These are phyloP conservation scores for Cryphonectria nitschkei DNA, from an alignment of 2,329 filamentous ascomycete genomes.

Conservation along the genomic window DNA sequence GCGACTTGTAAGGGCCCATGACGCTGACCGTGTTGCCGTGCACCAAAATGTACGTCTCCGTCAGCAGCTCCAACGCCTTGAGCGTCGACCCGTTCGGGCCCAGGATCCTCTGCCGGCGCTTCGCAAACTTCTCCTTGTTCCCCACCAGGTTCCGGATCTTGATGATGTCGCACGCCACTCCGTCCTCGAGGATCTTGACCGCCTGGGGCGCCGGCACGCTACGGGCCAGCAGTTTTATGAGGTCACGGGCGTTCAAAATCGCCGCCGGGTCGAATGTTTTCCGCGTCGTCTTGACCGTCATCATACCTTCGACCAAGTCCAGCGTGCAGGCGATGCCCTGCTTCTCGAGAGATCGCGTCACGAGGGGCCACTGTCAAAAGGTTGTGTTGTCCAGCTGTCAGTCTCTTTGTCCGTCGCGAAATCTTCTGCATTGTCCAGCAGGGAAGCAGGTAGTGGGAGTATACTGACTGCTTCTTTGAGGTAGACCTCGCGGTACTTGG, in stretches of 20 bases:
- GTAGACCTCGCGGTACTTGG: slow-evolving; percentile 95
- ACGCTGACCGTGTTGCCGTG: slow-evolving; percentile 93
- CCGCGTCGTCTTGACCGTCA: slow-evolving; percentile 94
- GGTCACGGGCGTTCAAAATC: slow-evolving; percentile 89
- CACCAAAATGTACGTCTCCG: slow-evolving; percentile 88
- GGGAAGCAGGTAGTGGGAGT: neutral
- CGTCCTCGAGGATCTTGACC: slow-evolving; percentile 91
- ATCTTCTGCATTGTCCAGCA: neutral
- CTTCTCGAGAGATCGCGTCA: slow-evolving; percentile 87
- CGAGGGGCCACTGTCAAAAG: slow-evolving; percentile 71
- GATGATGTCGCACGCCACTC: slow-evolving; percentile 90
- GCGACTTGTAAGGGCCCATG: slow-evolving; percentile 90
- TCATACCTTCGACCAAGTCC: slow-evolving; percentile 92
- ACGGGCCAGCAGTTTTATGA: slow-evolving; percentile 89
- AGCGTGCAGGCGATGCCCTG: slow-evolving; percentile 87
- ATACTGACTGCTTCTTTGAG: slow-evolving; percentile 69
- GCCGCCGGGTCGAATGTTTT: slow-evolving; percentile 81
- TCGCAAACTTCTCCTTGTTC: slow-evolving; percentile 95
- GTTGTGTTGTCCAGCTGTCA: slow-evolving; percentile 20
- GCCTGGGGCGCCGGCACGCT: slow-evolving; percentile 93
- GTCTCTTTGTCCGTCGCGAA: neutral
- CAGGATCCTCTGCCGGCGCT: slow-evolving; percentile 88
- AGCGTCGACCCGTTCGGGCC: slow-evolving; percentile 90
- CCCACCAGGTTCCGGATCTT: slow-evolving; percentile 89
- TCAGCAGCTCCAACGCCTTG: slow-evolving; percentile 91